These are phyloP conservation scores for Heritiera fomes DNA, from an alignment of 345 rosid genomes.

Conservation along the genomic window DNA sequence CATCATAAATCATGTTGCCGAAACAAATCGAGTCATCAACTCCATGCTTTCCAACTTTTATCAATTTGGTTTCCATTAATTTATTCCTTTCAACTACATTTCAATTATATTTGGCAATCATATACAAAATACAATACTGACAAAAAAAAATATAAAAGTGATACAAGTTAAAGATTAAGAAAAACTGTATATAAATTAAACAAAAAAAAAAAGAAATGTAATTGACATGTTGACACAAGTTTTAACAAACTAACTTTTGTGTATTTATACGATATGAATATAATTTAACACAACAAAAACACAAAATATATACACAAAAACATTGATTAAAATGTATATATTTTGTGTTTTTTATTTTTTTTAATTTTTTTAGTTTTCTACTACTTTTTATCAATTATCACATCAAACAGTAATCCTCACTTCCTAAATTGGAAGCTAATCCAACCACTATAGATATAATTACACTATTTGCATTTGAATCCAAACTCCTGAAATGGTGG, in stretches of 20 bases:
- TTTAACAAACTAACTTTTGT: too few relatives aligned
- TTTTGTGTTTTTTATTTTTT: background rate
- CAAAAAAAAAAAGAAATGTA: too few relatives aligned
- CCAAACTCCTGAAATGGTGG: background rate
- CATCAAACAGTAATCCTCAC: background rate
- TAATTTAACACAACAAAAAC: too few relatives aligned
- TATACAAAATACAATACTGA: too few relatives aligned
- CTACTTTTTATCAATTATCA: background rate
- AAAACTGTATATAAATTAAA: too few relatives aligned
- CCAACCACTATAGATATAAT: background rate
- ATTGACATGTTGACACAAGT: too few relatives aligned
- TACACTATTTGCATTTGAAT: background rate
- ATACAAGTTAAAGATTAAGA: too few relatives aligned
- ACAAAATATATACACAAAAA: too few relatives aligned
- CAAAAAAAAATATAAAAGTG: too few relatives aligned
- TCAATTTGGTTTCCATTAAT: background rate
- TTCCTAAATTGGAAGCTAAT: conserved; percentile 5
- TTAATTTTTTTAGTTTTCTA: background rate
- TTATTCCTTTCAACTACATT: background rate
- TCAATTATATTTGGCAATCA: too few relatives aligned
- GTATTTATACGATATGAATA: too few relatives aligned
- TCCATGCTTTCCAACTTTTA: background rate
- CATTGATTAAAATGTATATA: too few relatives aligned
- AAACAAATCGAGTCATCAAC: background rate
- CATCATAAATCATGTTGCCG: background rate